These are phyloP conservation scores for Trichomonascaceae sp. DNA, from an alignment of 1,139 yeast species.

Conservation along the genomic window DNA sequence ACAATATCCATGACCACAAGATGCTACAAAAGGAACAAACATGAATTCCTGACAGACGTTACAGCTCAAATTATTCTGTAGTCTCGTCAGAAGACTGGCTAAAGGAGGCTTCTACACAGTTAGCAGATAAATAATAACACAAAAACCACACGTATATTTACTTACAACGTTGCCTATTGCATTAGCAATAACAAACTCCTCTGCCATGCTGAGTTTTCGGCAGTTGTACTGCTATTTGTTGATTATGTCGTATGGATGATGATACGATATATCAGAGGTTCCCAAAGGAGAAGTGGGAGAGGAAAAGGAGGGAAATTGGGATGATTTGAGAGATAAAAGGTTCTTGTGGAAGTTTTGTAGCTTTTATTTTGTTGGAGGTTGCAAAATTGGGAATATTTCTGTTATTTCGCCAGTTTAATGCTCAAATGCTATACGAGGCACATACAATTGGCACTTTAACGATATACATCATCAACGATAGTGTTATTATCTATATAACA, in stretches of 20 bases:
- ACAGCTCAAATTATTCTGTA: slow-evolving; percentile 26
- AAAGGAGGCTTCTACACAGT: slow-evolving; percentile 1
- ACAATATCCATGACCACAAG: slow-evolving; percentile 35
- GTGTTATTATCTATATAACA: too few relatives aligned
- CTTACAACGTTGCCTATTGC: slow-evolving; percentile 12
- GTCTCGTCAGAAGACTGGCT: neutral
- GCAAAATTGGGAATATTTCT: too few relatives aligned
- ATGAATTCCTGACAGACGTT: slow-evolving; percentile 32
- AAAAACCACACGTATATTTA: neutral
- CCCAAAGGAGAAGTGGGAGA: too few relatives aligned
- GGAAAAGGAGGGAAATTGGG: too few relatives aligned
- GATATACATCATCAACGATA: too few relatives aligned
- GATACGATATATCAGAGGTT: neutral
- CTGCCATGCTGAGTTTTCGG: slow-evolving; percentile 3
- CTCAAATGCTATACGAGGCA: too few relatives aligned
- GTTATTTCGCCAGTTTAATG: too few relatives aligned
- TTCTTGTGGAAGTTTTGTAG: too few relatives aligned
- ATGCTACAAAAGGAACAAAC: slow-evolving; percentile 30
- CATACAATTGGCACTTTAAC: too few relatives aligned
- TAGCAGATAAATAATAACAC: neutral
- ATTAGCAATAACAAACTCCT: slow-evolving; percentile 12
- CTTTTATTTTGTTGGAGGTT: too few relatives aligned
- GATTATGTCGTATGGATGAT: neutral
- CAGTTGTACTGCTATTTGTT: neutral
- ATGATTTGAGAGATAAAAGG: too few relatives aligned